Evolutionary conservation across 2,329 filamentous ascomycete species (phyloP), one percentile per base, ranked within the genome.

Genomic region (Alternaria gaisen): DNA sequence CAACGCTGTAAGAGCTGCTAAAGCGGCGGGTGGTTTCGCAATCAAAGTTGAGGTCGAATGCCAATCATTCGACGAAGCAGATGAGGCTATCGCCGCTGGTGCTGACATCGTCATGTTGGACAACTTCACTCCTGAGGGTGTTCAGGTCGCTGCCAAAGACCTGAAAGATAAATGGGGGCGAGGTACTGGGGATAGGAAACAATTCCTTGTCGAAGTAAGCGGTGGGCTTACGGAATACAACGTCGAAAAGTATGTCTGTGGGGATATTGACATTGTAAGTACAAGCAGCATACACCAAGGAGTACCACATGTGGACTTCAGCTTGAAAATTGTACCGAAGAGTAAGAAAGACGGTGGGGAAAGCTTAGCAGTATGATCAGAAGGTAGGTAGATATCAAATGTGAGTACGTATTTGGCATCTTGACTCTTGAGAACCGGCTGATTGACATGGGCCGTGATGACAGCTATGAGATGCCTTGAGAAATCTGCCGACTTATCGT

Each of bases 81-180:
- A 97, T 77, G 93, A 96, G 80, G 95, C 95, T 0, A 94, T 97
- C 71, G 87, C 83, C 3, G 94, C 94, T 0, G 95, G 95, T 1
- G 95, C 95, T 0, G 94, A 99, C 77, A 90, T 99, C 20, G 89
- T 99, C 63, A 99, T 99, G 95, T 82, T 99, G 61, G 95, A 99
- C 78, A 99, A 99, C 79, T 99, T 98, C 75, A 89, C 88, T 0
- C 88, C 90, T 1, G 90, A 92, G 1, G 92, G 89, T 0, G 90
- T 97, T 64, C 90, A 88, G 76, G 80, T 85, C 9, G 93, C 93
- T 1, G 92, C 94, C 14, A 85, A 81, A 75, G 89, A 86, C 69
- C 77, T 99, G 66, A 96, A 94, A 82, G 84, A 91, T 73, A 87
- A 89, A 68, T 98, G 93, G 92, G 87, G 86, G 18, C 68, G 80